Base-by-base conservation (phyloP, 768 basidiomycete species). In the Dendrothele bispora region DNA sequence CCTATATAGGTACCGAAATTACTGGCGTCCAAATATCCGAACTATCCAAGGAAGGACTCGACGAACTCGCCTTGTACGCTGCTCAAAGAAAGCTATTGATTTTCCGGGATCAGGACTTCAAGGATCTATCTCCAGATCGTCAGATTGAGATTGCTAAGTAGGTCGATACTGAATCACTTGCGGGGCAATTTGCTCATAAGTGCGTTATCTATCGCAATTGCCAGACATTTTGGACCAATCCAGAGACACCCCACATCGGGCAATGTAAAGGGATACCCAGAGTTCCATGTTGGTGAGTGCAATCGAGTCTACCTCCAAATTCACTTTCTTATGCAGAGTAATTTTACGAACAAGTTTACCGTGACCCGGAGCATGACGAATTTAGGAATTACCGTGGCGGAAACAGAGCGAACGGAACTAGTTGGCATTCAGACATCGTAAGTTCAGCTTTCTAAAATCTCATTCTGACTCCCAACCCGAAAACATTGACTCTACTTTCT, bases 91-190 rank as follows among this genome's bases (percentile, higher is more conserved):
- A 79, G 60, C 69, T 81, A 27, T 58, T 83, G 8, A 40, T 80
- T 5, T 80, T 82, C 70, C 73, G 80, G 17, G 73, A 82, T 61
- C 82, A 83, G 53, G 76, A 83, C 60, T 81, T 83, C 65, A 82
- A 80, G 63, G 79, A 80, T 51, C 50, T 81, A n/a, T 63, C 65
- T 1, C 68, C 76, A 7, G 78, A 81, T 34, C 60, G 68, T 46
- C 80, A 80, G 52, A 74, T 80, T 49, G 79, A 75, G 55, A 71
- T 80, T 28, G 74, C 75, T 7, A 69, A 61, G 75, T 73, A 22
- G 14, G 56, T 49, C n/a, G n/a, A n/a, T n/a, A n/a, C n/a, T n/a
- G n/a, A n/a, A n/a, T n/a, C n/a, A n/a, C n/a, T n/a, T n/a, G n/a
- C n/a, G n/a, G n/a, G n/a, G n/a, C n/a, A n/a, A n/a, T n/a, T n/a